phyloP scores from a whole-genome alignment of 176 grass and related monocot species.

The Rhynchospora tenuis region DNA sequence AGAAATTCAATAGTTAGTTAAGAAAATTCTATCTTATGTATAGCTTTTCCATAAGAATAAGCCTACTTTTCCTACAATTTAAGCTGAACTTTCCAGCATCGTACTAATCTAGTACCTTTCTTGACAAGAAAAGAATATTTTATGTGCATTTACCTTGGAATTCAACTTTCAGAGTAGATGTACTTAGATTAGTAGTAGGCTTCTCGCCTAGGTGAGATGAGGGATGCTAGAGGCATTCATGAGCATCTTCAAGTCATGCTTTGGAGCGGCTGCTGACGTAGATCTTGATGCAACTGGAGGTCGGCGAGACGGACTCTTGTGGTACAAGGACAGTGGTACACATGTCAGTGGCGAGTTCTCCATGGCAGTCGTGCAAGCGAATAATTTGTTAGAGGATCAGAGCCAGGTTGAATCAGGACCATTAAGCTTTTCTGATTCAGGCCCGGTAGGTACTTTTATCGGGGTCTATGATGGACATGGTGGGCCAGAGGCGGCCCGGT shows the following conservation, averaged over 20 bases:
- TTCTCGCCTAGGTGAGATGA: slow-evolving; percentile 15
- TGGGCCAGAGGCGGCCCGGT: slow-evolving; percentile 51
- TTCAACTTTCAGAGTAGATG: slow-evolving; percentile 8
- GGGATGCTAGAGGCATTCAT: slow-evolving; percentile 28
- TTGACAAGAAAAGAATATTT: neutral
- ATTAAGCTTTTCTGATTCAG: neutral
- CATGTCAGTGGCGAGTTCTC: slow-evolving; percentile 69
- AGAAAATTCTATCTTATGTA: neutral
- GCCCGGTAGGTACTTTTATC: slow-evolving; percentile 48
- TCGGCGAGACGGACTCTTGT: slow-evolving; percentile 51
- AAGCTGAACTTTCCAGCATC: neutral
- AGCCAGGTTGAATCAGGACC: slow-evolving; percentile 74
- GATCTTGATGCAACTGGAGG: slow-evolving; percentile 23
- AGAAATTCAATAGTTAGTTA: neutral
- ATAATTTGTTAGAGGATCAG: slow-evolving; percentile 60
- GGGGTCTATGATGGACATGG: slow-evolving; percentile 78
- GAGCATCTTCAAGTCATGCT: slow-evolving; percentile 32
- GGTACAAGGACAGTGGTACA: slow-evolving; percentile 65
- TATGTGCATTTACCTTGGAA: neutral
- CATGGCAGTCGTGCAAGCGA: slow-evolving; percentile 74
- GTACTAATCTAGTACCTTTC: neutral
- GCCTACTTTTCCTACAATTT: neutral
- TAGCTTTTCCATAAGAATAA: neutral
- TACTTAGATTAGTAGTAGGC: slow-evolving; percentile 9
- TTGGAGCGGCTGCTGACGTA: slow-evolving; percentile 7